A percentile compares a stretch with the other conserved stretches of the same genome.
Evolutionary conservation across 2,329 filamentous ascomycete genomes (phyloP).

Genomic region (Exophiala sideris): DNA sequence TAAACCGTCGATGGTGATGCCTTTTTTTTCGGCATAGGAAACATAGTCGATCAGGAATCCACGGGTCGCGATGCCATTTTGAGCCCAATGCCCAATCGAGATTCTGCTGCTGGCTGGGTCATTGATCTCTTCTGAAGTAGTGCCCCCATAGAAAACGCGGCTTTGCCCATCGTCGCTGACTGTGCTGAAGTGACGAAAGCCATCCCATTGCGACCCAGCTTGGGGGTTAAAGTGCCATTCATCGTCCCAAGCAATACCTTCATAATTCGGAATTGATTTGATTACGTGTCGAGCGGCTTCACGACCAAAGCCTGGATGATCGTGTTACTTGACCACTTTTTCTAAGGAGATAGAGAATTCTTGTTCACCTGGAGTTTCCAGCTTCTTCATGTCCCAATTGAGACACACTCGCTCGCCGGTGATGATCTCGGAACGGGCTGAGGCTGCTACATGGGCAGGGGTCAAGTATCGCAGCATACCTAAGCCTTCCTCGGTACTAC

Average conservation of each 20-base stretch:
- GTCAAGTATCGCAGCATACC: too few relatives aligned
- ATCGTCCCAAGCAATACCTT: conserved; percentile 35
- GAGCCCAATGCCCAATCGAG: conserved; percentile 41
- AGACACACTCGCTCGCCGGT: too few relatives aligned
- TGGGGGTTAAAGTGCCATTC: conserved; percentile 31
- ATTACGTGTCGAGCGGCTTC: too few relatives aligned
- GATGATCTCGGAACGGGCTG: too few relatives aligned
- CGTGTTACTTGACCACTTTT: too few relatives aligned
- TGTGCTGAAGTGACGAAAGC: conserved; percentile 19
- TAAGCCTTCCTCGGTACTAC: too few relatives aligned
- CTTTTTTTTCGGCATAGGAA: conserved; percentile 48
- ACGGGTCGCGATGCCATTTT: conserved; percentile 39
- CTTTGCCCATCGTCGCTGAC: conserved; percentile 29
- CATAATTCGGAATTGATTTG: background rate
- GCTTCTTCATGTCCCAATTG: too few relatives aligned
- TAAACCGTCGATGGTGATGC: conserved; percentile 46
- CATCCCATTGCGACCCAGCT: conserved; percentile 9
- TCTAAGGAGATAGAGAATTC: too few relatives aligned
- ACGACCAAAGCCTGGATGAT: too few relatives aligned
- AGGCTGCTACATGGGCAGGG: too few relatives aligned
- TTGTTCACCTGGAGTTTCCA: too few relatives aligned
- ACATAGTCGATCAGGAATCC: conserved; percentile 42
- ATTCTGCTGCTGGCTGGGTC: conserved; percentile 34
- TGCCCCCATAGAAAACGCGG: conserved; percentile 39
- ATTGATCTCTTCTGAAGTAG: conserved; percentile 32